Evolutionary conservation across 805 yeast species (phyloP).

Genomic region (Nakazawaea wyomingensis): DNA sequence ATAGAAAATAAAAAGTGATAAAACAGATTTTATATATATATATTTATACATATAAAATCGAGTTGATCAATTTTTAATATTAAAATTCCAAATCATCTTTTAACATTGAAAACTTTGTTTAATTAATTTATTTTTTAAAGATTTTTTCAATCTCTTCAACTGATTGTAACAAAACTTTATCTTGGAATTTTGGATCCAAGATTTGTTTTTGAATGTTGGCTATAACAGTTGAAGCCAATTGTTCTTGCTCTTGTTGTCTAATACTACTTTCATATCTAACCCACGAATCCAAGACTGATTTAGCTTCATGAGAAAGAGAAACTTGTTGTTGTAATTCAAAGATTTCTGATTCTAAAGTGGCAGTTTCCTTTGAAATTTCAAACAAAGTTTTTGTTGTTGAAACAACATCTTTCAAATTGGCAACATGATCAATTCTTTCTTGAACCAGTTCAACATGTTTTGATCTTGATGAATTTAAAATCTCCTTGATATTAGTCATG

Average conservation of each 20-base stretch:
- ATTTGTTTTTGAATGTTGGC: constrained; percentile 84
- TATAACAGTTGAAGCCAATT: constrained; percentile 80
- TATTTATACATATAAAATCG: too few relatives aligned
- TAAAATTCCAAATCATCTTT: too few relatives aligned
- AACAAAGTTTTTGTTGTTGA: constrained; percentile 87
- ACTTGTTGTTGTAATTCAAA: constrained; percentile 91
- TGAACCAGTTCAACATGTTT: constrained; percentile 91
- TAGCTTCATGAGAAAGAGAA: constrained; percentile 85
- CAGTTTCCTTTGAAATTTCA: constrained; percentile 94
- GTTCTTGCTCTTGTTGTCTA: constrained; percentile 93
- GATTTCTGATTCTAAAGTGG: constrained; percentile 88
- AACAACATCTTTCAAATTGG: constrained; percentile 88
- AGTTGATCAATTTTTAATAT: too few relatives aligned
- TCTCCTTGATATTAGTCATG: constrained; percentile 71
- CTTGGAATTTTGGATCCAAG: constrained; percentile 87
- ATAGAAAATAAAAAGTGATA: too few relatives aligned
- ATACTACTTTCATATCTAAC: constrained; percentile 96
- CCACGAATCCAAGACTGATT: constrained; percentile 96
- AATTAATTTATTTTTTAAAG: neutral
- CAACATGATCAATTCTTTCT: constrained; percentile 83
- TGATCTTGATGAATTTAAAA: constrained; percentile 82
- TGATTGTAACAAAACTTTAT: constrained; percentile 83
- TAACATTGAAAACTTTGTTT: too few relatives aligned
- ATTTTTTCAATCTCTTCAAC: constrained; percentile 84
- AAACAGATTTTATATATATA: too few relatives aligned